A percentile compares a stretch with the other conserved stretches of the same genome.
These are phyloP conservation scores for Fusarium pseudocircinatum DNA, from an alignment of 2,329 filamentous ascomycete genomes.

Conservation along the genomic window DNA sequence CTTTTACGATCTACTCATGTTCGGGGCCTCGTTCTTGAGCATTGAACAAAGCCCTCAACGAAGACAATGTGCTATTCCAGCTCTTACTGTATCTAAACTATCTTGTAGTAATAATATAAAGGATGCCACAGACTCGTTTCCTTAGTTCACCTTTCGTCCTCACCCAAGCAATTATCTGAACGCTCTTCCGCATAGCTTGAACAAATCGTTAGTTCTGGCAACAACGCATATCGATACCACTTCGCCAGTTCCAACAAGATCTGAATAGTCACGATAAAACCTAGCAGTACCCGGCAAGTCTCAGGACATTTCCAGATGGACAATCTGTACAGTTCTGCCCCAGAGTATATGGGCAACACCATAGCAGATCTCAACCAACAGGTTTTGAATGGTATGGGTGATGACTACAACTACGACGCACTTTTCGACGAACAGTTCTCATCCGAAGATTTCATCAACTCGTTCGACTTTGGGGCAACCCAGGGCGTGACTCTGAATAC, in stretches of 20 bases:
- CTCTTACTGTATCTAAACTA: not conserved
- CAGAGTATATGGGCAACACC: not conserved
- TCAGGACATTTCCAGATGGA: not conserved
- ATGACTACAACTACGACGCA: not conserved
- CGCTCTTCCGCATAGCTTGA: not conserved
- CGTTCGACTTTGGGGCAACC: not conserved
- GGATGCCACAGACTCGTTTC: not conserved
- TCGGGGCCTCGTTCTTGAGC: not conserved
- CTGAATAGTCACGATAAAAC: not conserved
- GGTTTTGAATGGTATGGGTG: not conserved
- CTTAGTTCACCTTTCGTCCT: not conserved
- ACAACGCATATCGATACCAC: not conserved
- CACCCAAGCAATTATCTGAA: not conserved
- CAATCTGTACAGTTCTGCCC: not conserved
- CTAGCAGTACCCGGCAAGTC: not conserved
- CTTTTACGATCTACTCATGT: constrained; percentile 6
- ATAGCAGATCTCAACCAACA: not conserved
- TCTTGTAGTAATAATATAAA: constrained; percentile 30
- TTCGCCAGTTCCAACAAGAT: not conserved
- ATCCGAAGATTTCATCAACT: not conserved
- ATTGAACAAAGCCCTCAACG: constrained; percentile 22
- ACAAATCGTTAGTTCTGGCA: not conserved
- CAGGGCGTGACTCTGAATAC: not conserved
- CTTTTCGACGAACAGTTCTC: not conserved
- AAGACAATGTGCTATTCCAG: constrained; percentile 11